Evolutionary conservation across 345 rosid genomes (phyloP), one percentile per base, ranked within the genome.

Genomic region (Rhizophora mangle): DNA sequence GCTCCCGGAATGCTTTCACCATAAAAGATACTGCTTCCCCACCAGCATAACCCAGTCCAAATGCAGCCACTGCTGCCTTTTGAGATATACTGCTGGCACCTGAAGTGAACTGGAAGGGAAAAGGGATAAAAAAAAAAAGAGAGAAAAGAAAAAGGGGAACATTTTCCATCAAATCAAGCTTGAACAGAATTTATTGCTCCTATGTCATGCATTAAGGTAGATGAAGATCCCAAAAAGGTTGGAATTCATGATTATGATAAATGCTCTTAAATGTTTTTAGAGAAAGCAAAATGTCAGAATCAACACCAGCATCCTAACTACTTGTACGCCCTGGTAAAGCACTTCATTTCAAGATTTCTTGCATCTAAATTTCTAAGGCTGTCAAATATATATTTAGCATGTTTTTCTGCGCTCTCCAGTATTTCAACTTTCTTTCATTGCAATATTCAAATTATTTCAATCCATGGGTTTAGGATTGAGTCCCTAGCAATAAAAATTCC

Each of bases 51-150:
- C 99, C 99, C 72, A 96, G 63, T 30, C 91, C 98, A 69, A 96
- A 78, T 34, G 97, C 94, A 59, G 96, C 98, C 75, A 90, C 84
- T 75, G 79, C 99, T 30, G 99, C 99, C 72, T 85, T 92, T 55
- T 96, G 98, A 64, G 99, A 70, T 67, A 90, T 85, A 72, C 93
- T 92, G 80, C 98, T 85, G 31, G 98, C 99, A 71, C 99, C 98
- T 39, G 98, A 92, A 78, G 89, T 87, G 64, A 76, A 76, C 99
- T 95, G 78, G 49, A 43, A 43, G 16, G 22, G 74, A 53, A 6
- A 53, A 20, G 16, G 22, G 74, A 53, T 4, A 53, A 20, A 13
- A 62, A 51, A 43, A 24, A 5, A 60, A 34, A 18, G 4, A 53
- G 5, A 34, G 37, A 34, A 8, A 34, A 34, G 37, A 10, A 5